Evolutionary conservation across 192 early-diverging fungal species (phyloP).

Genomic region (Piromyces finnis): DNA sequence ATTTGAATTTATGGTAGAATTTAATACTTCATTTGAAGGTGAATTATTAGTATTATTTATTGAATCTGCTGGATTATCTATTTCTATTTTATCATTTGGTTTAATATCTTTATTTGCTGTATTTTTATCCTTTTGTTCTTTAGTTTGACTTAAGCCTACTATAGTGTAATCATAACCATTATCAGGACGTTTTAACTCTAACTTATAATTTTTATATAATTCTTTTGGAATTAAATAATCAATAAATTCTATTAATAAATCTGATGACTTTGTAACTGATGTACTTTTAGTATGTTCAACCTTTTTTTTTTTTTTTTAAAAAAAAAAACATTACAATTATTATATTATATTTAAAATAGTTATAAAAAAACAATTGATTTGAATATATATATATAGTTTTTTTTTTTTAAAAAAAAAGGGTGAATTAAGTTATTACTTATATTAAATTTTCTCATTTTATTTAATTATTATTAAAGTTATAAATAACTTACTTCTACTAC

Average conservation of each 20-base stretch:
- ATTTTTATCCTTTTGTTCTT: neutral
- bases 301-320: neutral
- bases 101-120: neutral
- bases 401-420: too few relatives aligned
- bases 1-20: neutral
- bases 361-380: too few relatives aligned
- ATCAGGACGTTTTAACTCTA: neutral
- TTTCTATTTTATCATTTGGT: neutral
- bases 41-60: neutral
- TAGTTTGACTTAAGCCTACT: neutral
- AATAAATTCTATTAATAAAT: neutral
- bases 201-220: neutral
- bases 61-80: neutral
- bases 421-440: too few relatives aligned
- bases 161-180: neutral
- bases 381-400: too few relatives aligned
- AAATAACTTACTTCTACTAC: neutral
- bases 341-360: too few relatives aligned
- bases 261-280: neutral
- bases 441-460: too few relatives aligned
- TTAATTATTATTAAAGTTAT: too few relatives aligned
- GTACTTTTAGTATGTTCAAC: neutral
- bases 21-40: neutral
- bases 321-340: too few relatives aligned
- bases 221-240: neutral